Evolutionary conservation across 306 rosid genomes (phyloP).

Genomic region (Sphenostylis stenocarpa): DNA sequence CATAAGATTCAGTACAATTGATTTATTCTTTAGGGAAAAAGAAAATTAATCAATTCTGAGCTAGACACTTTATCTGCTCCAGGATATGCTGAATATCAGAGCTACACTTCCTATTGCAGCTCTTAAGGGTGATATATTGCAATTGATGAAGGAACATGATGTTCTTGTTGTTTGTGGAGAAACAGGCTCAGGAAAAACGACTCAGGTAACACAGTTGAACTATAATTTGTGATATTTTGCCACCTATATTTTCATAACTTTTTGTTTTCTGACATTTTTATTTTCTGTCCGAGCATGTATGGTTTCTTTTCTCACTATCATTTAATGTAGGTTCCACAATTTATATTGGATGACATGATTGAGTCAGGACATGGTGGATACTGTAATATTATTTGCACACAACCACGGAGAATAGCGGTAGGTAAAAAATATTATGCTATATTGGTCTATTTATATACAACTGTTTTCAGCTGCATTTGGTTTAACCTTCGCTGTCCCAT

Average conservation of each 20-base stretch:
- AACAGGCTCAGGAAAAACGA: constrained; percentile 99
- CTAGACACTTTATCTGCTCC: constrained; percentile 29
- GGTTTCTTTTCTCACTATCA: constrained; percentile 17
- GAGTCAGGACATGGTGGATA: constrained; percentile 75
- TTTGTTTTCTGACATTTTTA: neutral
- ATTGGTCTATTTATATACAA: constrained; percentile 10
- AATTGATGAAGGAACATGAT: constrained; percentile 63
- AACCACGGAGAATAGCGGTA: constrained; percentile 98
- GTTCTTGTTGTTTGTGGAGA: constrained; percentile 97
- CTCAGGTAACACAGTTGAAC: constrained; percentile 63
- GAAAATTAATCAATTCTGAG: neutral
- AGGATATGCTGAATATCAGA: constrained; percentile 85
- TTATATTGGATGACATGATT: constrained; percentile 91
- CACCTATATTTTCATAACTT: neutral
- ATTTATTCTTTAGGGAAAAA: neutral
- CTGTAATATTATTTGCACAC: constrained; percentile 90
- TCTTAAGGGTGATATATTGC: constrained; percentile 68
- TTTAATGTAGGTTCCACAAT: constrained; percentile 84
- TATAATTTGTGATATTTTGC: constrained; percentile 18
- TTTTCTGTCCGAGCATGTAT: neutral
- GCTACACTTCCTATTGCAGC: constrained; percentile 81
- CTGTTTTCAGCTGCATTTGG: constrained; percentile 7
- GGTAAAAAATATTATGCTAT: constrained; percentile 35
- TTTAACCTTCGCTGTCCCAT: neutral
- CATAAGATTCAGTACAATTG: neutral